Evolutionary conservation across 495 filamentous ascomycete species (phyloP).

Genomic region (Lasiosphaeriaceae sp.): DNA sequence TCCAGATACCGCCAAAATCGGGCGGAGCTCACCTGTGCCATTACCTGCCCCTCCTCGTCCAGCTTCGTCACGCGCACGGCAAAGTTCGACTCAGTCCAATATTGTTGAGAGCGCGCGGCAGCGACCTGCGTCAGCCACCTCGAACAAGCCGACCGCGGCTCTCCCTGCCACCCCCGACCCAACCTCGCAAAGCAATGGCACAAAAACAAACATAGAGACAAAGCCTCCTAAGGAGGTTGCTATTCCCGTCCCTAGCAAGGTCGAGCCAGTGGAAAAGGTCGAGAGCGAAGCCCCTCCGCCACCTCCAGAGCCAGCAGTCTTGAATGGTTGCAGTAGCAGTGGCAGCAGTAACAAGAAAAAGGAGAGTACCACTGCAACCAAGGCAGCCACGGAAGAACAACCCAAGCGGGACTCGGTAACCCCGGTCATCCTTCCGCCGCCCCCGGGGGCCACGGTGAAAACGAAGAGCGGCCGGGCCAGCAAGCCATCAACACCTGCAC

Average conservation of each 20-base stretch:
- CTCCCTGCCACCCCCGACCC: slow-evolving; percentile 24
- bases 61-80: slow-evolving; percentile 62
- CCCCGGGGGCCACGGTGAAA: slow-evolving; percentile 29
- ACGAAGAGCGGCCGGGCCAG: slow-evolving; percentile 55
- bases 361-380: slow-evolving; percentile 19
- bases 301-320: slow-evolving; percentile 14
- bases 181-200: slow-evolving; percentile 19
- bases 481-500: slow-evolving; percentile 61
- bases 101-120: slow-evolving; percentile 47
- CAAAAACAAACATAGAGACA: slow-evolving; percentile 29
- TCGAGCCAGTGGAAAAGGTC: slow-evolving; percentile 11
- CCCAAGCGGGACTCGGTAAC: slow-evolving; percentile 29
- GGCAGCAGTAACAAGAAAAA: slow-evolving; percentile 19
- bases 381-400: slow-evolving; percentile 11
- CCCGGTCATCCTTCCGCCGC: slow-evolving; percentile 28
- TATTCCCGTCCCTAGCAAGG: slow-evolving; percentile 7
- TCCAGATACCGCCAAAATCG: slow-evolving; percentile 41
- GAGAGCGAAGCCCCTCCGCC: slow-evolving; percentile 19
- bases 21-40: slow-evolving; percentile 39
- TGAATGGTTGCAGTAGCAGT: slow-evolving; percentile 15
- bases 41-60: slow-evolving; percentile 46
- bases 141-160: slow-evolving; percentile 40
- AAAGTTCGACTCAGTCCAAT: slow-evolving; percentile 57
- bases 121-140: slow-evolving; percentile 57
- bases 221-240: slow-evolving; percentile 33